A percentile compares a stretch with the other conserved stretches of the same genome.
These are phyloP conservation scores for Flammula alnicola DNA, from an alignment of 1,284 basidiomycete species.

Conservation along the genomic window DNA sequence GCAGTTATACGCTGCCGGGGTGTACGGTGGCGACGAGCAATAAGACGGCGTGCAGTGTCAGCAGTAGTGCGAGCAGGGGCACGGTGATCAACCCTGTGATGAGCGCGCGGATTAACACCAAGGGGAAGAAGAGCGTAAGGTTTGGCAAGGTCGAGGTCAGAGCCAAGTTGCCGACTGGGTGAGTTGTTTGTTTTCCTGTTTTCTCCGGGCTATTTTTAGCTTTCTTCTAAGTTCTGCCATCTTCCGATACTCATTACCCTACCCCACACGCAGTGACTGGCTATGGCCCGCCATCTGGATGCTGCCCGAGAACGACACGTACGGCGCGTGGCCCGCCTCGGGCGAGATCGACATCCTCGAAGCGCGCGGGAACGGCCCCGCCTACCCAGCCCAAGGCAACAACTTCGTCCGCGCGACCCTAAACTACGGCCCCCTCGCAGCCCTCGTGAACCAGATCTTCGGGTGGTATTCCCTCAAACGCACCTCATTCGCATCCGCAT, in stretches of 20 bases:
- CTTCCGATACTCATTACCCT: not conserved
- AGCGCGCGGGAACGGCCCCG: constrained; percentile 63
- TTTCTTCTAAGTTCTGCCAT: no score
- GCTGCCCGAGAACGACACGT: constrained; percentile 73
- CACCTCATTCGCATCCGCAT: constrained; percentile 45
- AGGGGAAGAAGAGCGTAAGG: constrained; percentile 65
- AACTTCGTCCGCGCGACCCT: constrained; percentile 73
- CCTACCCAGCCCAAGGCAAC: constrained; percentile 64
- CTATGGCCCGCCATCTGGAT: constrained; percentile 81
- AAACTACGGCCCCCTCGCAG: constrained; percentile 71
- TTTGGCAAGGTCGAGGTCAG: constrained; percentile 81
- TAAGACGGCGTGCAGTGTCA: constrained; percentile 49
- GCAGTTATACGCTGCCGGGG: constrained; percentile 33
- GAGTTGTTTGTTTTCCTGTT: constrained; percentile 16
- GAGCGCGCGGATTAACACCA: constrained; percentile 76
- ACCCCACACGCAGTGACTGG: constrained; percentile 45
- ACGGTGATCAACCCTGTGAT: constrained; percentile 77
- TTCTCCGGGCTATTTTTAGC: no score
- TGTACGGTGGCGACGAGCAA: constrained; percentile 43
- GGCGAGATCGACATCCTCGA: constrained; percentile 82
- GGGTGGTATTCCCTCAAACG: constrained; percentile 54
- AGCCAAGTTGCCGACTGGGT: constrained; percentile 69
- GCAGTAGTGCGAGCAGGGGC: constrained; percentile 30
- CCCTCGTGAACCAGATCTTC: constrained; percentile 66
- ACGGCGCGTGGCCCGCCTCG: constrained; percentile 74